Percentiles rank a stretch among this genome's conserved stretches.
Evolutionary conservation across 164 flowering plant species (phyloP).

Genomic region (Sextonia rubra): DNA sequence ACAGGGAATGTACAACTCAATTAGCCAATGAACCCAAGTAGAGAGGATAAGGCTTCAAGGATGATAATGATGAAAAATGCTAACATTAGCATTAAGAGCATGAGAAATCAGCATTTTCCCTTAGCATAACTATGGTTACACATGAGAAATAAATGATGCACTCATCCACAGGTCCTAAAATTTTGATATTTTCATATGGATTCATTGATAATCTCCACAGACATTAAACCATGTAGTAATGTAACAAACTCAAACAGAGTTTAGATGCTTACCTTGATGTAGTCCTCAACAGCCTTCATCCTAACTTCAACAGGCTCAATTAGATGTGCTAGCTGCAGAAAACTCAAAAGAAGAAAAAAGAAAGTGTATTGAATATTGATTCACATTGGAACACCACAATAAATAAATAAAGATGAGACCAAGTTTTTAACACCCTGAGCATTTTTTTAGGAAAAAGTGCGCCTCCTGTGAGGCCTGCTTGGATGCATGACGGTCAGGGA

Average conservation of each 20-base stretch:
- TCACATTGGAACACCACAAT: not conserved
- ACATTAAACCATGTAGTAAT: not conserved
- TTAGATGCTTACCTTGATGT: conserved; percentile 53
- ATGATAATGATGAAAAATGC: too few species aligned
- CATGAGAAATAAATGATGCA: not conserved
- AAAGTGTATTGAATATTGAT: not conserved
- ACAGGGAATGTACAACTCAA: not conserved
- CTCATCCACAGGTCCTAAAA: not conserved
- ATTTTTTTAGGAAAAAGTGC: too few species aligned
- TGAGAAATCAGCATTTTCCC: not conserved
- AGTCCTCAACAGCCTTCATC: conserved; percentile 63
- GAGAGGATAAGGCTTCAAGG: too few species aligned
- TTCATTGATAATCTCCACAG: not conserved
- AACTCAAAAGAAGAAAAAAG: not conserved
- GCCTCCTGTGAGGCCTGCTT: too few species aligned
- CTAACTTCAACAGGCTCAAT: conserved; percentile 76
- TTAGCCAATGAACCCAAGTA: not conserved
- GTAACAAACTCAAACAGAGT: not conserved
- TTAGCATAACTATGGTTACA: not conserved
- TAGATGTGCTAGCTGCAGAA: conserved; percentile 57
- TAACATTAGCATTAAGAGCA: not conserved
- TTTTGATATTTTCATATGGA: not conserved
- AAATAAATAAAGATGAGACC: too few species aligned
- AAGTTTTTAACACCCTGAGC: too few species aligned
- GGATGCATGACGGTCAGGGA: too few species aligned